These are phyloP conservation scores for Aspergillus costaricaensis DNA, from an alignment of 2,329 filamentous ascomycete genomes.

Conservation along the genomic window DNA sequence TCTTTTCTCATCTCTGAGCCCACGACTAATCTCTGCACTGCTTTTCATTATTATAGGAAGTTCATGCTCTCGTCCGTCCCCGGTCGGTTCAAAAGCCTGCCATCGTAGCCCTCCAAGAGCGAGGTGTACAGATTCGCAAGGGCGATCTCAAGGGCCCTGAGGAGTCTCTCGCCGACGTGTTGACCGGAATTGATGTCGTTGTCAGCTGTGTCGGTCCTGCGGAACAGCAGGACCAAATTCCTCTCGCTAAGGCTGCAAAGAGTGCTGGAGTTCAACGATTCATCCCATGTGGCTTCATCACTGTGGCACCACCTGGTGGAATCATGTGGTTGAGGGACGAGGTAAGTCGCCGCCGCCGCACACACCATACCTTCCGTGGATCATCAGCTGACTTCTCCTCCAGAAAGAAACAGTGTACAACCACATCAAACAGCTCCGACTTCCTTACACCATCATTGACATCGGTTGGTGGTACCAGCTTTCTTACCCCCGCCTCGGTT, in stretches of 20 bases:
- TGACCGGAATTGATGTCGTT: constrained; percentile 50
- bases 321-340: constrained; percentile 46
- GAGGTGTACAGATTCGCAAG: constrained; percentile 48
- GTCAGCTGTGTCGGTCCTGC: constrained; percentile 45
- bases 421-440: constrained; percentile 49
- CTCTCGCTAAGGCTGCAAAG: constrained; percentile 52
- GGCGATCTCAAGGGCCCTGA: constrained; percentile 47
- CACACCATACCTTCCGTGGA: not conserved
- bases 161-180: constrained; percentile 44
- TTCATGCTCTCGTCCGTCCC: constrained; percentile 52
- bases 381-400: not conserved
- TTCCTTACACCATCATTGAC: constrained; percentile 61
- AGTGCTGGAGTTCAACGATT: constrained; percentile 55
- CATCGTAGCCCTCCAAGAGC: constrained; percentile 42
- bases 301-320: constrained; percentile 49
- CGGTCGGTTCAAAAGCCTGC: constrained; percentile 52
- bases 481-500: constrained; percentile 48
- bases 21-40: constrained; percentile 9
- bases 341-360: constrained; percentile 25
- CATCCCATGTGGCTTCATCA: constrained; percentile 55
- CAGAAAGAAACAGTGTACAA: constrained; percentile 56
- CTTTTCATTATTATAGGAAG: constrained; percentile 40
- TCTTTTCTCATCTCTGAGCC: not conserved
- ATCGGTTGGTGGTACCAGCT: constrained; percentile 62
- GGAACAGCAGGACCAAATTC: constrained; percentile 46